Base-by-base conservation (phyloP, 768 basidiomycete species). In the Tulasnella sp. region DNA sequence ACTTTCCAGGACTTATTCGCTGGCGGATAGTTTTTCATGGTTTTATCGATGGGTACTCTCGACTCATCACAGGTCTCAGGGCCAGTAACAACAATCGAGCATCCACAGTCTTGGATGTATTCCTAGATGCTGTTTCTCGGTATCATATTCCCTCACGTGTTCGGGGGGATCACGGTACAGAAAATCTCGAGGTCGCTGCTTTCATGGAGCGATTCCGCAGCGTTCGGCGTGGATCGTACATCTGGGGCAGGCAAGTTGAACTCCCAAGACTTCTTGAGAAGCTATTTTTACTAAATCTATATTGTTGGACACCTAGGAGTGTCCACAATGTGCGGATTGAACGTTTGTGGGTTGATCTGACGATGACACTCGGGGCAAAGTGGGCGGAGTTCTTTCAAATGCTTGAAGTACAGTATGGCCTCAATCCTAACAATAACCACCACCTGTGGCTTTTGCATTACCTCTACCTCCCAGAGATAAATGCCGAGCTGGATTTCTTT, bases 41-140 rank as follows among this genome's bases (percentile, higher is more conserved):
- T 2, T 81, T 81, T 52, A 77, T 82, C 36, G 83, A 75, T 78
- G 82, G 82, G 5, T 79, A 79, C 54, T 80, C 79, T 12, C 74
- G 81, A 8, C 54, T 80, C 19, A 45, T 78, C 25, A 77, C 72
- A 25, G 71, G 7, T n/a, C 31, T 78, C 54, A 36, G 74, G 2
- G 77, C 77, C 7, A 68, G 17, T 45, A 67, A 72, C 17, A 67
- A 72, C 29, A 78, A 78, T 42, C n/a, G 67, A 8, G 76, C 76
- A 22, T 49, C 29, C 17, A 74, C 69, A n/a, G 85, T 86, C 3
- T 80, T 85, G 15, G 67, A 80, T 3, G 76, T 87, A 0, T 86
- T 87, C 76, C 36, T 78, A 0, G 76, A 79, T 11, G 77, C 80
- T 14, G 74, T 79, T 17, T 31, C 67, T 4, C 52, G 34, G 0